A percentile compares a stretch with the other conserved stretches of the same genome.
Conservation (phyloP, 2,329 filamentous ascomycete species). For the Pseudogymnoascus destructans region DNA sequence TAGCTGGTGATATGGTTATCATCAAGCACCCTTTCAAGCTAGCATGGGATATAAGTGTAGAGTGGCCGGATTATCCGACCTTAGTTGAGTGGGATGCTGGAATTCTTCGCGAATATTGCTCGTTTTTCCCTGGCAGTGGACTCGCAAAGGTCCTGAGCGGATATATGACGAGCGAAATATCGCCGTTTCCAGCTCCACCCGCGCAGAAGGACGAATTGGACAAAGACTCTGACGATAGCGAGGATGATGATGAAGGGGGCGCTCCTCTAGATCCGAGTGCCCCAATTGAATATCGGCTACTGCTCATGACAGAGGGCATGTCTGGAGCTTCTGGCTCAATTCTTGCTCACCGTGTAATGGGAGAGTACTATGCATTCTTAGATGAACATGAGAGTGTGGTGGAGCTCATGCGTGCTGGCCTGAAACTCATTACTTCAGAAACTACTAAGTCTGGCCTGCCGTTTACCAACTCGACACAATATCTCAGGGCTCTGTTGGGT, state of each 20-base stretch:
- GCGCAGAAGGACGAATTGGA: conserved; percentile 25
- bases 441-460: conserved; percentile 52
- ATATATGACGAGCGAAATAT: conserved; percentile 71
- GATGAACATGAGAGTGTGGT: conserved; percentile 77
- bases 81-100: conserved; percentile 65
- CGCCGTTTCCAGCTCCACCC: conserved; percentile 54
- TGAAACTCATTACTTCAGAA: conserved; percentile 46
- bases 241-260: conserved; percentile 41
- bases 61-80: conserved; percentile 72
- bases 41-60: conserved; percentile 81
- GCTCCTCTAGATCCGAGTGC: conserved; percentile 43
- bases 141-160: conserved; percentile 70
- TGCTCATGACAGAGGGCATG: conserved; percentile 68
- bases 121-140: conserved; percentile 73
- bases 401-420: conserved; percentile 64
- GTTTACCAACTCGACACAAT: conserved; percentile 58
- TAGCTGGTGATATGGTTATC: conserved; percentile 87
- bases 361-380: conserved; percentile 68
- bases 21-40: conserved; percentile 83
- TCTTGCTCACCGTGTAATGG: conserved; percentile 71
- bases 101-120: conserved; percentile 67
- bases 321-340: conserved; percentile 51
- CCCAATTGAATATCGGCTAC: conserved; percentile 63
- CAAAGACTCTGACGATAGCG: conserved; percentile 35
- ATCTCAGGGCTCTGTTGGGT: conserved; percentile 63